Percentiles rank a stretch among this genome's conserved stretches.
Conservation (phyloP, 129 eudicot species). For the Flaveria brownii region DNA sequence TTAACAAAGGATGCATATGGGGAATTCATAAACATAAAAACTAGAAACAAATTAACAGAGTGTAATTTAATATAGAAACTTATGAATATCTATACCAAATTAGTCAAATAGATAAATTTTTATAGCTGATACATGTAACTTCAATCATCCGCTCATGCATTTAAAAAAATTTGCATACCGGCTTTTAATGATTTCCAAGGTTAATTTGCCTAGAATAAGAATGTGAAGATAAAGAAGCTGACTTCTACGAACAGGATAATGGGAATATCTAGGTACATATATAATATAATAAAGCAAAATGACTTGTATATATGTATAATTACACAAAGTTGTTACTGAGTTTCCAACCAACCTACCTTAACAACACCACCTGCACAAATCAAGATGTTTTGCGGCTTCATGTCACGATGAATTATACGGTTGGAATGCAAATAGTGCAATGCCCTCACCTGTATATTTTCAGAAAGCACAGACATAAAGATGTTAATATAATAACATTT, state of each 20-base stretch:
- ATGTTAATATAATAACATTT: neutral
- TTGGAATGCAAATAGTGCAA: conserved; percentile 94
- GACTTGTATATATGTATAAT: neutral
- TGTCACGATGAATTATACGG: conserved; percentile 96
- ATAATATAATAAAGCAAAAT: conserved; percentile 5
- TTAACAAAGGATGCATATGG: neutral
- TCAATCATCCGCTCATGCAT: neutral
- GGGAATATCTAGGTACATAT: neutral
- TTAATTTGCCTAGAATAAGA: conserved; percentile 4
- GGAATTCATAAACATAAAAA: conserved; percentile 7
- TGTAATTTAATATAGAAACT: neutral
- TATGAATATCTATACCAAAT: neutral
- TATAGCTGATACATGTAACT: neutral
- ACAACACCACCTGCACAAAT: conserved; percentile 90
- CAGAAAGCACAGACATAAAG: conserved; percentile 12
- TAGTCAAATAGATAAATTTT: conserved; percentile 1
- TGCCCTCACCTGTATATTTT: conserved; percentile 76
- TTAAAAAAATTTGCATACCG: neutral
- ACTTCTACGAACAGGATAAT: neutral
- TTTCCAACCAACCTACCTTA: conserved; percentile 53
- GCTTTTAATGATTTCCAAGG: conserved; percentile 13
- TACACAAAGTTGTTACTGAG: neutral
- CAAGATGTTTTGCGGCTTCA: conserved; percentile 98
- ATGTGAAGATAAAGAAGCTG: neutral
- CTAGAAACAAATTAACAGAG: neutral